Conservation (phyloP, 2,329 filamentous ascomycete genomes). For the Colletotrichum echinochloae region DNA sequence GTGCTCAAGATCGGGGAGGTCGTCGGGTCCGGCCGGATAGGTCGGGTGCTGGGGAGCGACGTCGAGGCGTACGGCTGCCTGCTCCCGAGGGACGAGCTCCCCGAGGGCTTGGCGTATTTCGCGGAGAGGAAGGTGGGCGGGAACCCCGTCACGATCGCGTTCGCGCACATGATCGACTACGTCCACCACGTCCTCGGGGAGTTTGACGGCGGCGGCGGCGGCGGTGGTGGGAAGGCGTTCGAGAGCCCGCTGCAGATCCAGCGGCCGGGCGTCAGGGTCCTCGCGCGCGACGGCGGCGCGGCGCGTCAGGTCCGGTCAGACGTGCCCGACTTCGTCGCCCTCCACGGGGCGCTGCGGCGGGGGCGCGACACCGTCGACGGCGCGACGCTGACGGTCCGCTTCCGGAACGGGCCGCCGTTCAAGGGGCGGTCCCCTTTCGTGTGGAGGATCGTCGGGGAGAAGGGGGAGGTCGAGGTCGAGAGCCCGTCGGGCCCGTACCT, state of each 20-base stretch:
- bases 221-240: no score
- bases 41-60: conserved; percentile 64
- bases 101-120: conserved; percentile 59
- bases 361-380: conserved; percentile 45
- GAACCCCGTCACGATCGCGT: conserved; percentile 55
- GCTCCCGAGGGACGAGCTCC: conserved; percentile 48
- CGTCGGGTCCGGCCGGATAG: conserved; percentile 59
- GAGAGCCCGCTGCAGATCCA: conserved; percentile 48
- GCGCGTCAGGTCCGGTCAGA: conserved; percentile 12
- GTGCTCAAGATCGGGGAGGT: conserved; percentile 58
- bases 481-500: conserved; percentile 35
- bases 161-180: conserved; percentile 49
- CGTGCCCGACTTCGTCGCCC: conserved; percentile 46
- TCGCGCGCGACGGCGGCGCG: neutral
- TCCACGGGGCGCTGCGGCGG: conserved; percentile 52
- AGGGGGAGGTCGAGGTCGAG: conserved; percentile 56
- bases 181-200: conserved; percentile 27
- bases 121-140: conserved; percentile 60
- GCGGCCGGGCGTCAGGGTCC: conserved; percentile 30
- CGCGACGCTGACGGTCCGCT: conserved; percentile 57
- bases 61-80: conserved; percentile 54
- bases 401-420: conserved; percentile 62
- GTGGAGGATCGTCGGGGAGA: conserved; percentile 66
- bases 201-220: neutral
- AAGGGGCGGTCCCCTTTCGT: conserved; percentile 57